Evolutionary conservation across 139 green algal species (phyloP).

Genomic region (Chlamydomonas incerta): DNA sequence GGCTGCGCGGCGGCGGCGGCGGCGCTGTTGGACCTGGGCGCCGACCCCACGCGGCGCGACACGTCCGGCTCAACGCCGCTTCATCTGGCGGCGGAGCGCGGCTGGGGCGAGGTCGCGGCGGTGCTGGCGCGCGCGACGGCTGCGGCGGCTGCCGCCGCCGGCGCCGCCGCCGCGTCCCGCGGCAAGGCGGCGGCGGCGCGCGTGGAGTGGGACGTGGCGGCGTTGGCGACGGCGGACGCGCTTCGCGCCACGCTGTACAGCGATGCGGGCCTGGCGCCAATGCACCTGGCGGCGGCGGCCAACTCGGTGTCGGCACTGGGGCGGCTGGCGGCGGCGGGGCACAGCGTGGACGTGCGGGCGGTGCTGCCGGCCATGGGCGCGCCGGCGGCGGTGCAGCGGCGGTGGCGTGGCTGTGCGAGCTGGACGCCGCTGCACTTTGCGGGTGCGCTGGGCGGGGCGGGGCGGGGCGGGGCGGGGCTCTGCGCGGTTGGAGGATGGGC

Average conservation of each 20-base stretch:
- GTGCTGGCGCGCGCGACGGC: not conserved
- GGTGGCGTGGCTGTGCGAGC: not conserved
- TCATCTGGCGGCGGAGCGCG: not conserved
- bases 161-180: no score
- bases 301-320: slow-evolving; percentile 2
- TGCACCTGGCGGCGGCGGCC: slow-evolving; percentile 1
- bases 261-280: not conserved
- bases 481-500: no score
- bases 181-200: no score
- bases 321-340: not conserved
- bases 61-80: not conserved
- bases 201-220: not conserved
- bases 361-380: no score
- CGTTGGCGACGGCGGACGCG: no score
- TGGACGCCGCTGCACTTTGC: slow-evolving; percentile 38
- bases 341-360: slow-evolving; percentile 3
- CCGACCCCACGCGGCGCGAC: not conserved
- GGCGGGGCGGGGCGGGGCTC: no score
- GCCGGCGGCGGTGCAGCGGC: not conserved
- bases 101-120: not conserved
- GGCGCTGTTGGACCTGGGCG: slow-evolving; percentile 2
- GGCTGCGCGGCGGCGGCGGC: not conserved
- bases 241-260: not conserved
- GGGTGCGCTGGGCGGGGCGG: no score
- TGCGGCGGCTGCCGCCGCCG: no score